Conservation (phyloP, 805 yeast species). For the Saccharomycopsis javanensis region DNA sequence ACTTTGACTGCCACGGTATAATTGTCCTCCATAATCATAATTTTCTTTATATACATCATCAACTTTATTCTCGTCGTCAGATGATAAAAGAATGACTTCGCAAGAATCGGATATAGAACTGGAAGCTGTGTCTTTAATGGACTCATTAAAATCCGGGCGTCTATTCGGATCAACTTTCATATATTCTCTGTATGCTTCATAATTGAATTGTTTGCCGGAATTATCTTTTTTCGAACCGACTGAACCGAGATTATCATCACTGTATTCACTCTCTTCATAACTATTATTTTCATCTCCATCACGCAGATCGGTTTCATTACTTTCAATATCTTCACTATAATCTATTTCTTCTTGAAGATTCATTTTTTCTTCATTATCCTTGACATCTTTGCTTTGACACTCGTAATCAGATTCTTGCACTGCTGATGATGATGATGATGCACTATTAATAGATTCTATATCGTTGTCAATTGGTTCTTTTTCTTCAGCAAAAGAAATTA, state of each 20-base stretch:
- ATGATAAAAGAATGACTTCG: constrained; percentile 2
- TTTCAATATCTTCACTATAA: not conserved
- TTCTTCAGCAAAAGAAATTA: not conserved
- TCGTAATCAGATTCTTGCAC: not conserved
- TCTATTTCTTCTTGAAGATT: constrained; percentile 6
- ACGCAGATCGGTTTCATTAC: not conserved
- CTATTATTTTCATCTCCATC: not conserved
- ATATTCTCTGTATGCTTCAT: not conserved
- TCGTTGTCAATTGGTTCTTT: not conserved
- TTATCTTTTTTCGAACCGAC: not conserved
- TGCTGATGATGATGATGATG: not conserved
- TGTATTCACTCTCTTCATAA: not conserved
- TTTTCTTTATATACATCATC: not conserved
- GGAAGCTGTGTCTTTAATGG: not conserved
- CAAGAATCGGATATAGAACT: not conserved
- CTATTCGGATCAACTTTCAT: not conserved
- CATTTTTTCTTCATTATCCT: too few species aligned
- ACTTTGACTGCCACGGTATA: not conserved
- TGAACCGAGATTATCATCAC: not conserved
- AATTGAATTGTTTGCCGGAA: not conserved
- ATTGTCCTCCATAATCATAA: not conserved
- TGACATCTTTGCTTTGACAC: too few species aligned
- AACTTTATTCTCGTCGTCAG: constrained; percentile 3
- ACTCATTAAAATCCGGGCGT: not conserved
- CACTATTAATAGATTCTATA: not conserved